Percentiles rank a stretch among this genome's conserved stretches.
Evolutionary conservation across 306 rosid species (phyloP).

Genomic region (Pueraria montana): DNA sequence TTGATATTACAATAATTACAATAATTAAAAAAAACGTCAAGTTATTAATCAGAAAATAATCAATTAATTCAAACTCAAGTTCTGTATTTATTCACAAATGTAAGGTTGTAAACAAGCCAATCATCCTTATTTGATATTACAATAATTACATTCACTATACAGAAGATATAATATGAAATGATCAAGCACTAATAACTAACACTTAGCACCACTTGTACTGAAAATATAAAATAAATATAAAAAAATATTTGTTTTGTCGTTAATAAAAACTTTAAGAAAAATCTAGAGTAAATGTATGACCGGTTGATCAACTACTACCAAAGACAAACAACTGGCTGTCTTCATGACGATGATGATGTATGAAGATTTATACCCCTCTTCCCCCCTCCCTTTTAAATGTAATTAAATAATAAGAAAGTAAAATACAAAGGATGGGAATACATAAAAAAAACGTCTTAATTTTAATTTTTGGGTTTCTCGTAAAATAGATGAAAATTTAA

Average conservation of each 20-base stretch:
- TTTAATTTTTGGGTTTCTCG: no score
- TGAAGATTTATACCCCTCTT: not conserved
- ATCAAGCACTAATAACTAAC: not conserved
- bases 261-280: not conserved
- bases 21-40: not conserved
- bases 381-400: no score
- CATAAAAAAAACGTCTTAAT: no score
- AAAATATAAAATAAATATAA: not conserved
- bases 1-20: no score
- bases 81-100: not conserved
- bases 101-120: not conserved
- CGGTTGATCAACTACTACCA: not conserved
- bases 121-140: not conserved
- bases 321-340: not conserved
- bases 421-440: no score
- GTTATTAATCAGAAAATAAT: not conserved
- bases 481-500: no score
- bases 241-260: not conserved
- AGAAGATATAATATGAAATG: not conserved
- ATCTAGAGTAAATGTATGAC: not conserved
- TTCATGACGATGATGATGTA: not conserved
- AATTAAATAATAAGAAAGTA: no score
- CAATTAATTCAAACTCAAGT: not conserved
- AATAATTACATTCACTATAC: not conserved
- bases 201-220: not conserved